A percentile compares a stretch with the other conserved stretches of the same genome.
These are phyloP conservation scores for Murraya paniculata DNA, from an alignment of 345 rosid species.

Conservation along the genomic window DNA sequence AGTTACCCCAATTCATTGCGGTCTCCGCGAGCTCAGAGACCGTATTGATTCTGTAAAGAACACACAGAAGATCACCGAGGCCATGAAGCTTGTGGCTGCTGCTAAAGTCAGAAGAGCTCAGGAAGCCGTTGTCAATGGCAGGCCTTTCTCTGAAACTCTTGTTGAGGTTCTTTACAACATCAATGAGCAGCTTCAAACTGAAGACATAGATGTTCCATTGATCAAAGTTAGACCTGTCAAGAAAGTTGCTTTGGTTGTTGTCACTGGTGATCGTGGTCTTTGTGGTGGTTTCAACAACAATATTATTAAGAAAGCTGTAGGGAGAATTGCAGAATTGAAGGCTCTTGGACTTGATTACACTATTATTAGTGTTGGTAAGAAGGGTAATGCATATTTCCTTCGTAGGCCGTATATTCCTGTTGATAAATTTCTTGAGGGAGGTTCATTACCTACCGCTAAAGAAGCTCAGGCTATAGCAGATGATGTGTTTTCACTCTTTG, in stretches of 20 bases:
- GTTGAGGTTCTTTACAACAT: conserved; percentile 94
- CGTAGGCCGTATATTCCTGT: conserved; percentile 88
- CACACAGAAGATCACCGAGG: conserved; percentile 97
- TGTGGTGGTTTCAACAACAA: conserved; percentile 80
- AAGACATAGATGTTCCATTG: conserved; percentile 78
- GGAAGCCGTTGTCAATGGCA: conserved; percentile 84
- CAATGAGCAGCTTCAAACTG: conserved; percentile 88
- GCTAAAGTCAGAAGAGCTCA: conserved; percentile 98
- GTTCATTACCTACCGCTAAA: conserved; percentile 57
- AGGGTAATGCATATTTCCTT: conserved; percentile 74
- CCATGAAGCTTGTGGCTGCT: conserved; percentile 97
- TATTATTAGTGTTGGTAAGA: conserved; percentile 81
- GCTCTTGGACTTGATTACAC: conserved; percentile 62
- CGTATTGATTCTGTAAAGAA: conserved; percentile 83
- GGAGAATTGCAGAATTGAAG: conserved; percentile 65
- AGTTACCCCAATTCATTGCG: conserved; percentile 56
- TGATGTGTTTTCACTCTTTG: conserved; percentile 66
- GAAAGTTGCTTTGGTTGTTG: conserved; percentile 89
- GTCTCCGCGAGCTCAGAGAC: conserved; percentile 74
- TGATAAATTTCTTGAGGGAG: conserved; percentile 50
- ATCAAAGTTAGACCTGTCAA: conserved; percentile 87
- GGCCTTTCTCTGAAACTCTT: conserved; percentile 90
- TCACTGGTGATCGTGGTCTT: conserved; percentile 88
- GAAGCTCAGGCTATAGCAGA: conserved; percentile 76
- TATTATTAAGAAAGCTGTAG: conserved; percentile 77